Evolutionary conservation across 257 asterid genomes (phyloP), one percentile per base, ranked within the genome.

Genomic region (Plantago major): DNA sequence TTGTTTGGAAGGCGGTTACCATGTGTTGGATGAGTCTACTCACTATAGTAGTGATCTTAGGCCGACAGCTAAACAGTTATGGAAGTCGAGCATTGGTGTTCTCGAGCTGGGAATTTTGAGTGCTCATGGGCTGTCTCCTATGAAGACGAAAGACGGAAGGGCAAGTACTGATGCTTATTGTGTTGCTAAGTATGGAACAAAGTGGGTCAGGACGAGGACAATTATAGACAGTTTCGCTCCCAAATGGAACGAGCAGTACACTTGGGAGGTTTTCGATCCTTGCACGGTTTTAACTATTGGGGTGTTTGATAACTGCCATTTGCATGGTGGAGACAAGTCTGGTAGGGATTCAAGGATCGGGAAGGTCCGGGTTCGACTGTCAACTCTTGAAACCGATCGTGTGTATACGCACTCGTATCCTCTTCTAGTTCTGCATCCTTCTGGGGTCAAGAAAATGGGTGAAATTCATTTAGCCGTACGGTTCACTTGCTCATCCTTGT

Each of bases 211-310:
- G 63, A 83, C 92, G 0, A 79, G 89, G 78, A 86, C 95, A 8
- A 82, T 86, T 45, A 70, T 81, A 1, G 92, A 84, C 74, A 79
- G 89, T 56, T 81, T 86, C 67, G 40, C 89, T 45, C 92, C 92
- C 11, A 81, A 71, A 55, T 84, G 95, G 95, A 86, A 86, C 2
- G 92, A 86, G 66, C 95, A 86, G 68, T 86, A 83, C 78, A 86
- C 87, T 5, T 86, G 92, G 92, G 95, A 86, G 53, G 95, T 86
- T 42, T 83, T 63, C 46, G 95, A 86, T 65, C 95, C 92, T 10
- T 83, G 89, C 76, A 86, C 92, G 0, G 92, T 83, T 15, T 65
- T 84, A 50, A 86, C 82, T 1, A 81, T 86, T 22, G 95, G 95
- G 16, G 95, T 86, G 0, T 86, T 83, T 46, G 92, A 86, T 58